A percentile compares a stretch with the other conserved stretches of the same genome.
phyloP scores from a whole-genome alignment of 495 filamentous ascomycete genomes.

The Massariosphaeria phaeospora region DNA sequence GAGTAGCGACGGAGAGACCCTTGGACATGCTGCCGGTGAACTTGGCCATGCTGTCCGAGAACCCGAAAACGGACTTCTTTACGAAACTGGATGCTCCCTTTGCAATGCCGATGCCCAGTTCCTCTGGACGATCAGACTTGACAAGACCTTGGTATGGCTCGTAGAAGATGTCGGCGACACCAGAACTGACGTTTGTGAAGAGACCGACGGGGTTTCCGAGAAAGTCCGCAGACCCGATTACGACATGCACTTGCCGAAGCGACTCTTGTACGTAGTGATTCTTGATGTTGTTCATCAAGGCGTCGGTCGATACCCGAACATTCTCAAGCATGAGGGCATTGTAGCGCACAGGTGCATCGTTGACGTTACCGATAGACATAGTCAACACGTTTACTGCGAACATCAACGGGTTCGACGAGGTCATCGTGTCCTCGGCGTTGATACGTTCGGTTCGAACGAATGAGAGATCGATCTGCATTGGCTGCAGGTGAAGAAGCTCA shows the following conservation, averaged over 20 bases:
- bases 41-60: slow-evolving; percentile 93
- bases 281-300: slow-evolving; percentile 76
- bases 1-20: slow-evolving; percentile 84
- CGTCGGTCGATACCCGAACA: slow-evolving; percentile 78
- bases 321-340: slow-evolving; percentile 95
- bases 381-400: slow-evolving; percentile 97
- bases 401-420: slow-evolving; percentile 89
- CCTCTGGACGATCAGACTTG: slow-evolving; percentile 90
- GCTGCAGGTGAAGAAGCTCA: slow-evolving; percentile 91
- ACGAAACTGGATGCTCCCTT: slow-evolving; percentile 96
- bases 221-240: slow-evolving; percentile 95
- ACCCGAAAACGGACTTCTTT: slow-evolving; percentile 96
- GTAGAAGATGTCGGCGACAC: slow-evolving; percentile 96
- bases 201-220: slow-evolving; percentile 96
- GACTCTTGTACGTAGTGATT: slow-evolving; percentile 95
- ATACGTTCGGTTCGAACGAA: slow-evolving; percentile 95
- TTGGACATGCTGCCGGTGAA: slow-evolving; percentile 96
- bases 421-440: slow-evolving; percentile 87
- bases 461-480: slow-evolving; percentile 95
- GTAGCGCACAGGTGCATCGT: slow-evolving; percentile 87
- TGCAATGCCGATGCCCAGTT: slow-evolving; percentile 88
- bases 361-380: slow-evolving; percentile 98
- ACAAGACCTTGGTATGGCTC: slow-evolving; percentile 97
- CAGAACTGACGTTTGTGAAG: slow-evolving; percentile 97
- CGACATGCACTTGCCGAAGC: slow-evolving; percentile 91